Conservation (phyloP, 2,329 filamentous ascomycete genomes). For the Colletotrichum graminicola region DNA sequence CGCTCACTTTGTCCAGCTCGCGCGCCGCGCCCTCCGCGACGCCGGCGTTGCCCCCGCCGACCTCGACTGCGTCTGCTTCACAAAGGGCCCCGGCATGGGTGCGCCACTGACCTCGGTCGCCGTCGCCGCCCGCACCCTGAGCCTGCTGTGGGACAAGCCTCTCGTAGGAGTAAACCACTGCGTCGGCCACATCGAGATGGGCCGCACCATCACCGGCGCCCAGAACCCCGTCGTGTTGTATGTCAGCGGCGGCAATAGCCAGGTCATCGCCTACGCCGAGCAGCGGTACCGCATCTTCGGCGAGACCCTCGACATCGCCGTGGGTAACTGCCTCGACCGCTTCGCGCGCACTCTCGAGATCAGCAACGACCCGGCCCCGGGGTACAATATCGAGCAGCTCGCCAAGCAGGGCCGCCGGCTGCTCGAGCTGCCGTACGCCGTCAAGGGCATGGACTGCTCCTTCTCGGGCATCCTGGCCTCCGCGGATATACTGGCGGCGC, state of each 20-base stretch:
- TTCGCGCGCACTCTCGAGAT: constrained; percentile 93
- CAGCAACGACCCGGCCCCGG: constrained; percentile 94
- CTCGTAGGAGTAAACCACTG: constrained; percentile 98
- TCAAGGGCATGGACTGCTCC: constrained; percentile 98
- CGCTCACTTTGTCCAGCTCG: constrained; percentile 83
- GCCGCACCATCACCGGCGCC: constrained; percentile 89
- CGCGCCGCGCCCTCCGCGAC: constrained; percentile 80
- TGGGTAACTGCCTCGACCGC: constrained; percentile 96
- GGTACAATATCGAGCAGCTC: constrained; percentile 97
- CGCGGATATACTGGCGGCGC: constrained; percentile 82
- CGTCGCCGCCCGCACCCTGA: constrained; percentile 83
- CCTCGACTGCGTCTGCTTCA: constrained; percentile 95
- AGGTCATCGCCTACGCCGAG: constrained; percentile 96
- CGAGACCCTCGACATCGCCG: constrained; percentile 96
- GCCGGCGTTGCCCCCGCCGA: constrained; percentile 73
- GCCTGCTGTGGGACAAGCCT: constrained; percentile 87
- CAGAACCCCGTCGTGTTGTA: constrained; percentile 95
- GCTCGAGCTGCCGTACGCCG: constrained; percentile 91
- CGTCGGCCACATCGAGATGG: constrained; percentile 99
- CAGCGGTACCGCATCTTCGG: constrained; percentile 98
- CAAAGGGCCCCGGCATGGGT: constrained; percentile 95
- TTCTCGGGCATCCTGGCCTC: constrained; percentile 92
- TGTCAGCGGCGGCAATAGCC: constrained; percentile 95
- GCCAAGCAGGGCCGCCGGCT: constrained; percentile 80
- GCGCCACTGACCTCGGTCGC: constrained; percentile 90